phyloP scores from a whole-genome alignment of 2,329 filamentous ascomycete species.

The Xylariaceae sp. region DNA sequence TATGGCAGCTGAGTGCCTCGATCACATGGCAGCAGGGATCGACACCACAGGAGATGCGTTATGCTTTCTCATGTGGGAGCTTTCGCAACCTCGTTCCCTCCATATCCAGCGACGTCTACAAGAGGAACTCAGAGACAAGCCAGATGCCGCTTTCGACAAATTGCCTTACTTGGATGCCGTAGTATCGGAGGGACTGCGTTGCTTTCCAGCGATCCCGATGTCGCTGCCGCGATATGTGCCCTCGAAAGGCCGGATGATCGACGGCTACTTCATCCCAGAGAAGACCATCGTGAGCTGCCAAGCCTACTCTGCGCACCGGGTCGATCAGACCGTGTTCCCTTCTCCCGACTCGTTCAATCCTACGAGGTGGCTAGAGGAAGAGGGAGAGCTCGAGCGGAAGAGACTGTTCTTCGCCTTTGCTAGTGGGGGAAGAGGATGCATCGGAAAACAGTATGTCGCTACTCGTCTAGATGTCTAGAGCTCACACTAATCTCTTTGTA shows the following conservation, averaged over 20 bases:
- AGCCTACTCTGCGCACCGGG: conserved; percentile 55
- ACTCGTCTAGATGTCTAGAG: neutral
- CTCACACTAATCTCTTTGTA: conserved; percentile 1
- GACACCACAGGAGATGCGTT: conserved; percentile 68
- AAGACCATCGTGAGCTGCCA: conserved; percentile 57
- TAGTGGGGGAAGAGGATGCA: conserved; percentile 60
- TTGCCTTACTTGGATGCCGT: conserved; percentile 60
- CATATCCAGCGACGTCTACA: conserved; percentile 48
- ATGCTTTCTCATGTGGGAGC: conserved; percentile 68
- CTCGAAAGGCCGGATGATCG: conserved; percentile 46
- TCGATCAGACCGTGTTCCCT: conserved; percentile 66
- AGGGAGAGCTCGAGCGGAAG: conserved; percentile 68
- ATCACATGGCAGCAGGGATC: conserved; percentile 69
- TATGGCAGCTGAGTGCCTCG: conserved; percentile 63
- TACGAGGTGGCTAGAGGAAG: conserved; percentile 73
- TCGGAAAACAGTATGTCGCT: conserved; percentile 60
- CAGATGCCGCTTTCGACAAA: conserved; percentile 39
- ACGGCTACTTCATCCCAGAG: conserved; percentile 49
- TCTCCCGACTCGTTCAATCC: conserved; percentile 75
- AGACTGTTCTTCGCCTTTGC: conserved; percentile 63
- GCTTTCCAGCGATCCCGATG: conserved; percentile 63
- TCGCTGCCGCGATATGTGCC: conserved; percentile 60
- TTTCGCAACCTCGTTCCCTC: conserved; percentile 55
- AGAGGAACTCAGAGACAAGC: conserved; percentile 44
- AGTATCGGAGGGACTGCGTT: conserved; percentile 57